These are phyloP conservation scores for Epichloe sylvatica DNA, from an alignment of 2,329 filamentous ascomycete genomes.

Conservation along the genomic window DNA sequence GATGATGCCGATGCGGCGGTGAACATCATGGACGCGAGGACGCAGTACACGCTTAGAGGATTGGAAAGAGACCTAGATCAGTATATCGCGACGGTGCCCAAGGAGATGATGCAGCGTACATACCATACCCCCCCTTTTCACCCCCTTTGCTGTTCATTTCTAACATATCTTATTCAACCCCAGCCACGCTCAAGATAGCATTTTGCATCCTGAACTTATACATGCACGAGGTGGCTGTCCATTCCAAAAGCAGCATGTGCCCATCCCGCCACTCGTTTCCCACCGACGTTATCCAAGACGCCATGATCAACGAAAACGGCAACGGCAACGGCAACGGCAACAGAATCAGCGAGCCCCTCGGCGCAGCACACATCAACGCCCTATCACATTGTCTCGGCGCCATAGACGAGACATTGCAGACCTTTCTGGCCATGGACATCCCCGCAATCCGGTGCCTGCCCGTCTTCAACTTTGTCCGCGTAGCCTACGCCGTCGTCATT, in stretches of 20 bases:
- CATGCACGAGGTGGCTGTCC: slow-evolving; percentile 63
- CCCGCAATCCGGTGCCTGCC: slow-evolving; percentile 48
- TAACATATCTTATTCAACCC: not conserved
- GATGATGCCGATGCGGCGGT: slow-evolving; percentile 45
- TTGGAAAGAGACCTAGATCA: slow-evolving; percentile 52
- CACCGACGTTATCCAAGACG: slow-evolving; percentile 29
- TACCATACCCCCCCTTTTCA: not conserved
- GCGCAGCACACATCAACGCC: slow-evolving; percentile 47
- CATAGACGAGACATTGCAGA: slow-evolving; percentile 52
- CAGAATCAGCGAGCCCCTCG: slow-evolving; percentile 25
- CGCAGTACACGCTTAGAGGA: slow-evolving; percentile 48
- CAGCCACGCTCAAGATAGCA: slow-evolving; percentile 49
- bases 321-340: slow-evolving; percentile 26
- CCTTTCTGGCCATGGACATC: slow-evolving; percentile 48
- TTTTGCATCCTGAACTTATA: slow-evolving; percentile 56
- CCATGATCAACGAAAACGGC: slow-evolving; percentile 18
- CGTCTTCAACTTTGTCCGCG: slow-evolving; percentile 56
- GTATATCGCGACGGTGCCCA: slow-evolving; percentile 40
- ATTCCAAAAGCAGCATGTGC: slow-evolving; percentile 45
- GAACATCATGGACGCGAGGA: slow-evolving; percentile 46
- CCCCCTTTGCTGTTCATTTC: not conserved
- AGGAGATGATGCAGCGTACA: slow-evolving; percentile 40
- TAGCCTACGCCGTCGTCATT: slow-evolving; percentile 57
- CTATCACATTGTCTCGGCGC: slow-evolving; percentile 53
- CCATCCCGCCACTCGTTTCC: slow-evolving; percentile 35